Conservation (phyloP, 2,329 filamentous ascomycete genomes). For the Xylariaceae sp. region DNA sequence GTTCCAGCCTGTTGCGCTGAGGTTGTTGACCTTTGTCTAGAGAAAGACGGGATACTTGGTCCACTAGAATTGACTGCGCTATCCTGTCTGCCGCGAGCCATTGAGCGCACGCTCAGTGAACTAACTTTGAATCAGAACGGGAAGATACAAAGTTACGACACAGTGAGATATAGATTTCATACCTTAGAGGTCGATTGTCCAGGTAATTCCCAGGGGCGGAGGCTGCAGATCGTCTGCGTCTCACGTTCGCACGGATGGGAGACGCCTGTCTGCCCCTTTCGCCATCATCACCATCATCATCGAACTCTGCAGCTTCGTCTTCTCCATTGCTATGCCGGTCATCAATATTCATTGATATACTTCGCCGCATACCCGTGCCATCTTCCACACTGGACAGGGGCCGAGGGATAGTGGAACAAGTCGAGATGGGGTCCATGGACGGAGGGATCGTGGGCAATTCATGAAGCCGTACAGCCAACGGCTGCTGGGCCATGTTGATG, state of each 20-base stretch:
- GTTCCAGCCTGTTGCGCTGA: background rate
- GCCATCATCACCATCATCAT: background rate
- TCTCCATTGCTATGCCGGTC: background rate
- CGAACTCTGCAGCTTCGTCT: background rate
- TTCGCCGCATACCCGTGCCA: slow-evolving; percentile 3
- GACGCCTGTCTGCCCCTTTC: slow-evolving; percentile 5
- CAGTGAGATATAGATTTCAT: background rate
- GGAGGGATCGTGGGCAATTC: slow-evolving; percentile 7
- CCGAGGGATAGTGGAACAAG: background rate
- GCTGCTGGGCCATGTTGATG: slow-evolving; percentile 1
- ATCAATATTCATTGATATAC: slow-evolving; percentile 2
- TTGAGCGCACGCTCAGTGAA: background rate
- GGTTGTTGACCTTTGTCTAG: background rate
- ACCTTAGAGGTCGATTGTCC: slow-evolving; percentile 6
- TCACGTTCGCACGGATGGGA: slow-evolving; percentile 11
- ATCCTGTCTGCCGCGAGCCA: background rate
- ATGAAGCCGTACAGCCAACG: background rate
- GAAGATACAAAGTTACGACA: background rate
- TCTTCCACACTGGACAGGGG: background rate
- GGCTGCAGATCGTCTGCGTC: slow-evolving; percentile 17
- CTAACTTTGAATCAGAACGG: background rate
- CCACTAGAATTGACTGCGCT: too few species aligned
- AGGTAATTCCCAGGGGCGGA: slow-evolving; percentile 14
- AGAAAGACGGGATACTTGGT: background rate
- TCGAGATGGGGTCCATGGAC: slow-evolving; percentile 11